Percentiles rank a stretch among this genome's conserved stretches.
Evolutionary conservation across 2,329 filamentous ascomycete species (phyloP).

Genomic region (Pyrenochaeta sp.): DNA sequence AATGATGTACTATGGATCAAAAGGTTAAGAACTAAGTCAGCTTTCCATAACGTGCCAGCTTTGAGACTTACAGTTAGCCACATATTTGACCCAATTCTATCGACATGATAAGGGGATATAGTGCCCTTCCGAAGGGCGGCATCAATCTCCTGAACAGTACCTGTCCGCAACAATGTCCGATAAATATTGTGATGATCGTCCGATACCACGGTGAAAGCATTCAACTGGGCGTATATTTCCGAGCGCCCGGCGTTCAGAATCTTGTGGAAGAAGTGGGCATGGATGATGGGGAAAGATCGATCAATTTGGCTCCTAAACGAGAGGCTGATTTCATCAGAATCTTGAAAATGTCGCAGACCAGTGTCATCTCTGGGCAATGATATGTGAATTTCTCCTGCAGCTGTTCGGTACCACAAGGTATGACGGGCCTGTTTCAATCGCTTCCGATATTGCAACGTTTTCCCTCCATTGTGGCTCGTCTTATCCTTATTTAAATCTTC

Average conservation of each 20-base stretch:
- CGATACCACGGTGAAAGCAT: constrained; percentile 4
- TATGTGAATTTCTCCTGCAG: no score
- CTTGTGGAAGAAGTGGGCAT: background rate
- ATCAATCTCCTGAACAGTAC: constrained; percentile 15
- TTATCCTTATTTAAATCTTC: background rate
- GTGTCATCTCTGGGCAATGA: no score
- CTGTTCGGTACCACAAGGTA: no score
- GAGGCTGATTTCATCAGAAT: constrained; percentile 1
- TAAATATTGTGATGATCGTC: constrained; percentile 5
- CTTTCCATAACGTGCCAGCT: no score
- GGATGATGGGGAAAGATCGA: background rate
- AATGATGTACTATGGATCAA: no score
- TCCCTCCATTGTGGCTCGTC: background rate
- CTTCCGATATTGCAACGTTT: no score
- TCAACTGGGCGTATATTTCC: constrained; percentile 7
- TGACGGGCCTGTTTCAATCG: no score
- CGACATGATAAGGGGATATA: constrained; percentile 20
- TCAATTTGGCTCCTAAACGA: constrained; percentile 7
- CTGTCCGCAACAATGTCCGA: constrained; percentile 1
- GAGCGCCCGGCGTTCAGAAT: background rate
- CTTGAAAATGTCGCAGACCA: background rate
- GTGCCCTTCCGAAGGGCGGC: constrained; percentile 13
- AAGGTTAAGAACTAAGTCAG: no score
- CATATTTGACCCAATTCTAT: constrained; percentile 5
- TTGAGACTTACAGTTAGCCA: constrained; percentile 11